Evolutionary conservation across 192 early-diverging fungal species (phyloP), one percentile per base, ranked within the genome.

Genomic region (Podila epicladia): DNA sequence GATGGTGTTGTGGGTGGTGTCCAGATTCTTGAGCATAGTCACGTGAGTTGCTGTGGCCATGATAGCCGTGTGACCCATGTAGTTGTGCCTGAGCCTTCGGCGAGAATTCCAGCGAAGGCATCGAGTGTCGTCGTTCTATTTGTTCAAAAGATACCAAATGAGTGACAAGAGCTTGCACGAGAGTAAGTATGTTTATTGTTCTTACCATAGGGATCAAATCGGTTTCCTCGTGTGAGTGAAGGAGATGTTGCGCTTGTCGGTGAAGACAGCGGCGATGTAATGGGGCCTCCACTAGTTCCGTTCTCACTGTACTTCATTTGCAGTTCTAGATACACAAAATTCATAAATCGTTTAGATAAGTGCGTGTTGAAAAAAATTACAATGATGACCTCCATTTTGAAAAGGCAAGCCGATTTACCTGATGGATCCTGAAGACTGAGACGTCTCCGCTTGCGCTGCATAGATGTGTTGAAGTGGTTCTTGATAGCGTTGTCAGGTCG

Each of bases 401-500:
- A 22, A 35, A 32, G 15, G 17, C 32, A 64, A 9, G 41, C 9
- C 9, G 37, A 3, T 11, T 38, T 79, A 79, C 76, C 76, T 32
- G 76, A 31, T 33, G 76, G 70, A 22, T 79, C 76, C 37, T 79
- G 76, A 12, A 79, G 65, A 58, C 70, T 72, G 41, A 79, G 69
- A 45, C 77, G 13, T 53, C 77, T 80, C 6, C 71, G 65, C 71
- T 80, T 80, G 45, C 77, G 77, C 59, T 80, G 77, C 77, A 80
- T 80, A 19, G 77, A 73, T 12, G 77, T 80, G 67, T 80, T 80
- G 71, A 80, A 80, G 29, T 80, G 77, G 35, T 80, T 80, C 58
- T 80, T 80, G 59, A 80, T 80, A 13, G 77, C 77, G 45, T 80
- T 80, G 15, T 80, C 77, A 2, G 77, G 77, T 17, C 77, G 65